Evolutionary conservation across 768 basidiomycete genomes (phyloP).

Genomic region (Butyriboletus loyo): DNA sequence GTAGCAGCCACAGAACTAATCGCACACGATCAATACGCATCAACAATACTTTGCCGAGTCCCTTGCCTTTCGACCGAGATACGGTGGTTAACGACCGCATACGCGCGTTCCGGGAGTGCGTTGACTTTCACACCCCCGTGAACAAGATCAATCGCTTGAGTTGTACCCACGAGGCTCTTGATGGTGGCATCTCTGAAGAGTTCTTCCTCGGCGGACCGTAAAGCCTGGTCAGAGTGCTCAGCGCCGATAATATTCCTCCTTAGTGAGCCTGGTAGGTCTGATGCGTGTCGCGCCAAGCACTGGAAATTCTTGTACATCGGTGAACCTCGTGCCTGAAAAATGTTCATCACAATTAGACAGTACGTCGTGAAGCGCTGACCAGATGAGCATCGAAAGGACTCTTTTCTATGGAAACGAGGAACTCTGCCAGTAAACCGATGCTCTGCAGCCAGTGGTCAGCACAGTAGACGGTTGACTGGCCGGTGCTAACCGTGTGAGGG

Average conservation of each 20-base stretch:
- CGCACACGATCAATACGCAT: background rate
- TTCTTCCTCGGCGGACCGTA: conserved; percentile 50
- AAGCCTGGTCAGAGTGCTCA: conserved; percentile 44
- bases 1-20: conserved; percentile 40
- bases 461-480: background rate
- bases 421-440: conserved; percentile 75
- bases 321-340: conserved; percentile 46
- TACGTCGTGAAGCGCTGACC: conserved; percentile 31
- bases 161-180: conserved; percentile 58
- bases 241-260: conserved; percentile 49
- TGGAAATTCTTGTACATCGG: conserved; percentile 59
- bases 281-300: conserved; percentile 64
- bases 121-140: conserved; percentile 72
- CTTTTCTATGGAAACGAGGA: conserved; percentile 66
- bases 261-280: conserved; percentile 47
- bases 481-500: conserved; percentile 60
- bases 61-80: conserved; percentile 57
- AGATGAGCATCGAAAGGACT: conserved; percentile 56
- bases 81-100: conserved; percentile 70
- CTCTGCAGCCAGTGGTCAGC: conserved; percentile 42
- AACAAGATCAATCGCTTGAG: conserved; percentile 74
- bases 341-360: background rate
- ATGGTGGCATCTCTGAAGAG: conserved; percentile 38
- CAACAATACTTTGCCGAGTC: background rate
- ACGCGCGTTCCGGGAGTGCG: conserved; percentile 73